Percentiles rank a stretch among this genome's conserved stretches.
Evolutionary conservation across 257 asterid species (phyloP).

Genomic region (Mitragyna speciosa): DNA sequence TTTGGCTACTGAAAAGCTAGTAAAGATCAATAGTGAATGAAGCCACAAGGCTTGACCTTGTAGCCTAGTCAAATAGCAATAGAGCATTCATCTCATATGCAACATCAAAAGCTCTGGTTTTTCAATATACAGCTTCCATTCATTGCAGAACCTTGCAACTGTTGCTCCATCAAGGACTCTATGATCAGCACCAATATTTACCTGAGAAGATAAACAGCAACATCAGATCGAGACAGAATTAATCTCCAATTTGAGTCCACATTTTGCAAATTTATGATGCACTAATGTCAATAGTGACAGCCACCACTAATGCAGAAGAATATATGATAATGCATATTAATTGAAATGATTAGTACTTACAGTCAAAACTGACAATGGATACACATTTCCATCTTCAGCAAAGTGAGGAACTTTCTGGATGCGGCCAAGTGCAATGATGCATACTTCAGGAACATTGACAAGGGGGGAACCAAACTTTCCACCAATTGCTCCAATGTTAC

Average conservation of each 20-base stretch:
- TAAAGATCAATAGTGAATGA: neutral
- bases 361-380: slow-evolving; percentile 72
- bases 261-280: neutral
- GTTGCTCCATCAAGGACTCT: slow-evolving; percentile 95
- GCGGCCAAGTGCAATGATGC: slow-evolving; percentile 88
- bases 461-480: slow-evolving; percentile 96
- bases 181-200: slow-evolving; percentile 84
- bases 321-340: neutral
- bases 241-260: too few relatives aligned
- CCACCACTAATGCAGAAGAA: neutral
- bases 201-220: slow-evolving; percentile 37
- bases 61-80: neutral
- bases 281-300: neutral
- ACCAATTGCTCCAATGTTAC: slow-evolving; percentile 95
- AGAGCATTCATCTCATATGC: slow-evolving; percentile 50
- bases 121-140: slow-evolving; percentile 77
- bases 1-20: too few relatives aligned
- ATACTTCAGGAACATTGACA: slow-evolving; percentile 78
- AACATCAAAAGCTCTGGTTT: slow-evolving; percentile 85
- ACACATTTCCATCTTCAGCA: slow-evolving; percentile 55
- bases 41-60: neutral
- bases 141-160: slow-evolving; percentile 87
- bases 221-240: neutral
- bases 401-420: slow-evolving; percentile 74
- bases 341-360: slow-evolving; percentile 39